These are phyloP conservation scores for Fusarium sublunatum DNA, from an alignment of 2,329 filamentous ascomycete species.

Conservation along the genomic window DNA sequence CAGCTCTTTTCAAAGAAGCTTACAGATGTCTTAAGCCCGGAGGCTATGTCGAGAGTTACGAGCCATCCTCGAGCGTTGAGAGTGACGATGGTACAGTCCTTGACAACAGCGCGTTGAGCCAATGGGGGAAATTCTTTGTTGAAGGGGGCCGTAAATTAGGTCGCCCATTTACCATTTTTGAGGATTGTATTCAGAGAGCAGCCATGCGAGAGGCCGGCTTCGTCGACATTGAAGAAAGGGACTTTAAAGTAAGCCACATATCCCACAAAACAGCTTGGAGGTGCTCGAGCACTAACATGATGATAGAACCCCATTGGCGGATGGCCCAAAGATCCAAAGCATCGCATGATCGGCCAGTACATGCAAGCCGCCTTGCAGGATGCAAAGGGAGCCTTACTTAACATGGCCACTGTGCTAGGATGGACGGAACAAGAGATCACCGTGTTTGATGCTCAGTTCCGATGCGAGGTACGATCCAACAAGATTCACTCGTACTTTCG, in stretches of 20 bases:
- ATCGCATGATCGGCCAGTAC: not conserved
- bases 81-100: constrained; percentile 4
- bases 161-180: not conserved
- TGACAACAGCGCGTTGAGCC: not conserved
- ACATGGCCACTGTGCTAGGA: constrained; percentile 1
- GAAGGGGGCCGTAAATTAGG: constrained; percentile 11
- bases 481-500: constrained; percentile 16
- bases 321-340: constrained; percentile 11
- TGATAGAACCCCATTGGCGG: constrained; percentile 8
- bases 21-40: constrained; percentile 9
- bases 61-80: not conserved
- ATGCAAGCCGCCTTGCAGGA: constrained; percentile 12
- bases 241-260: not conserved
- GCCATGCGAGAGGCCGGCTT: constrained; percentile 12
- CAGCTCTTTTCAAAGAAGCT: not conserved
- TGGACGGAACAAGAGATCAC: constrained; percentile 6
- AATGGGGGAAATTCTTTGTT: constrained; percentile 18
- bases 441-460: constrained; percentile 1
- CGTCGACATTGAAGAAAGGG: not conserved
- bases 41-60: constrained; percentile 11
- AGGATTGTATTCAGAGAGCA: not conserved
- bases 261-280: not conserved
- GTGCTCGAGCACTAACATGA: not conserved
- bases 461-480: not conserved
- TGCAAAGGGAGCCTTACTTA: not conserved